Conservation (phyloP, 345 rosid species). For the Punica granatum region DNA sequence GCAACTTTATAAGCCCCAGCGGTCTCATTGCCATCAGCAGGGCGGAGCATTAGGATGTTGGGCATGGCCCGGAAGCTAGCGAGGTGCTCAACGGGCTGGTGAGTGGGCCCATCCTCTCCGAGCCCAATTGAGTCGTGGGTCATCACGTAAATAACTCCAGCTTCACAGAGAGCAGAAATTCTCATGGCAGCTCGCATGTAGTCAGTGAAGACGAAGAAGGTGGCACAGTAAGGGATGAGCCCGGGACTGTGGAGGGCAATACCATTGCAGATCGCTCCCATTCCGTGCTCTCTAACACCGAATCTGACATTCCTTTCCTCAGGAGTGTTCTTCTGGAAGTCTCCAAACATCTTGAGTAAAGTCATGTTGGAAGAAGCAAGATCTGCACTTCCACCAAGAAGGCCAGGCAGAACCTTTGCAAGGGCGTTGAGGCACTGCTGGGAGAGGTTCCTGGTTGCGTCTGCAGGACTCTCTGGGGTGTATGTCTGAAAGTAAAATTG, state of each 20-base stretch:
- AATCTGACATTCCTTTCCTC: slow-evolving; percentile 89
- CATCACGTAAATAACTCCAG: slow-evolving; percentile 96
- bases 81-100: slow-evolving; percentile 93
- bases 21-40: slow-evolving; percentile 97
- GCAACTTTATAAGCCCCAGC: slow-evolving; percentile 96
- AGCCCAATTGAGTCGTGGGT: slow-evolving; percentile 99
- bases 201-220: slow-evolving; percentile 99
- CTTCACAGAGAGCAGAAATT: slow-evolving; percentile 75
- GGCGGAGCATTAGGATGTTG: slow-evolving; percentile 90
- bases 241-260: slow-evolving; percentile 91
- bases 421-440: slow-evolving; percentile 86
- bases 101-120: slow-evolving; percentile 99
- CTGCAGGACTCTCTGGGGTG: slow-evolving; percentile 88
- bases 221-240: slow-evolving; percentile 91
- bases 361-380: slow-evolving; percentile 99
- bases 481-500: slow-evolving; percentile 40
- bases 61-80: slow-evolving; percentile 99
- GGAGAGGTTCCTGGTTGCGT: slow-evolving; percentile 91
- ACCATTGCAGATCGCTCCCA: slow-evolving; percentile 98
- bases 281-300: slow-evolving; percentile 96
- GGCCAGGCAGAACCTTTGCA: slow-evolving; percentile 74
- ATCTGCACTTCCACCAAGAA: slow-evolving; percentile 98
- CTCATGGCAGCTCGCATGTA: slow-evolving; percentile 99
- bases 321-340: slow-evolving; percentile 90
- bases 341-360: slow-evolving; percentile 73